Evolutionary conservation across 129 eudicot species (phyloP).

Genomic region (Ambrosia trifida): DNA sequence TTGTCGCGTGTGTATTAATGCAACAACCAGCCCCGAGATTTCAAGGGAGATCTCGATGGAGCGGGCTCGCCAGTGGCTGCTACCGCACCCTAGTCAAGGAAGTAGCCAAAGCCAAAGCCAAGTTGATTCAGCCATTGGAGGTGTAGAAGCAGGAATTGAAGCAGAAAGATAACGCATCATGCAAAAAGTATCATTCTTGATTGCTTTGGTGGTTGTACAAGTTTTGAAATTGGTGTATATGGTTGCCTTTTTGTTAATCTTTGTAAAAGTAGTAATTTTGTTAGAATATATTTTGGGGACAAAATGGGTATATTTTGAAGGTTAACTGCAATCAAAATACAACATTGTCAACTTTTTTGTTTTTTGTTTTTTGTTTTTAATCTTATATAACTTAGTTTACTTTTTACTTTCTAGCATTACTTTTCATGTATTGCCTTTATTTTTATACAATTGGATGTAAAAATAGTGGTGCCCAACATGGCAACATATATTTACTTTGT

Average conservation of each 20-base stretch:
- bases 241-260: slow-evolving; percentile 14
- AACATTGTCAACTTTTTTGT: too few species aligned
- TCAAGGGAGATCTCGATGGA: slow-evolving; percentile 44
- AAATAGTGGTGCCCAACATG: too few species aligned
- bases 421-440: too few species aligned
- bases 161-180: slow-evolving; percentile 23
- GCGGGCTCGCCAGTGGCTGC: slow-evolving; percentile 55
- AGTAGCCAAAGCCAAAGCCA: slow-evolving; percentile 40
- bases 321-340: too few species aligned
- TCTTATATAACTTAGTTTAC: too few species aligned
- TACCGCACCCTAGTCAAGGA: slow-evolving; percentile 48
- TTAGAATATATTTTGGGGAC: too few species aligned
- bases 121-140: slow-evolving; percentile 30
- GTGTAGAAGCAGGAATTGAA: slow-evolving; percentile 41
- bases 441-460: too few species aligned
- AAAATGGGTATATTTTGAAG: too few species aligned
- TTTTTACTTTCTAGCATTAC: too few species aligned
- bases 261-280: background rate
- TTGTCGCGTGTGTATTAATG: slow-evolving; percentile 61
- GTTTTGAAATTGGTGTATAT: slow-evolving; percentile 29
- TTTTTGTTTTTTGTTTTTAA: too few species aligned
- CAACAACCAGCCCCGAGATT: slow-evolving; percentile 44
- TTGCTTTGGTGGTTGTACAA: slow-evolving; percentile 25
- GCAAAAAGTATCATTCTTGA: slow-evolving; percentile 12
- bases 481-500: too few species aligned